Conservation (phyloP, 352 stramenopile genomes). For the Aphanomyces stellatus region DNA sequence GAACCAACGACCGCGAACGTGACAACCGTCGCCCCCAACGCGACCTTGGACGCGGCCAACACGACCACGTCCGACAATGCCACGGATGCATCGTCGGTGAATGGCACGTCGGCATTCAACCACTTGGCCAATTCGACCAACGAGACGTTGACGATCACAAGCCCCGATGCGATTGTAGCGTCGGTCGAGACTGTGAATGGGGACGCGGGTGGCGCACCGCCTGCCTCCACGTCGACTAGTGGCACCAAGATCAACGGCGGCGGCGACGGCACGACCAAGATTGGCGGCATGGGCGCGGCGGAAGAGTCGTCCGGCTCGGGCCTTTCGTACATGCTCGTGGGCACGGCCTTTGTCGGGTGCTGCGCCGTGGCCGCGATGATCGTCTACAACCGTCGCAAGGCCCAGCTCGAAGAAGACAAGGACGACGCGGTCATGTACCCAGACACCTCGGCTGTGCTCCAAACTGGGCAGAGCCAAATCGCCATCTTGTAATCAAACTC, state of each 20-base stretch:
- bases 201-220: background rate
- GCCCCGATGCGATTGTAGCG: too few species aligned
- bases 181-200: too few species aligned
- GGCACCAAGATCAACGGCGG: background rate
- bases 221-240: background rate
- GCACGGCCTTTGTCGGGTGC: background rate
- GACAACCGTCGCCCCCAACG: background rate
- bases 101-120: background rate
- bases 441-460: background rate
- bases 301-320: background rate
- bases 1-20: background rate
- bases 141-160: too few species aligned
- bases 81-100: background rate
- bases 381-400: conserved; percentile 15
- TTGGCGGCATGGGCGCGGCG: background rate
- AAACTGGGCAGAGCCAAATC: conserved; percentile 13
- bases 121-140: too few species aligned
- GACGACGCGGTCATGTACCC: background rate
- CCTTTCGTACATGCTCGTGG: conserved; percentile 1
- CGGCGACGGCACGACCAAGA: background rate
- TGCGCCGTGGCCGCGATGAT: conserved; percentile 5
- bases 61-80: background rate
- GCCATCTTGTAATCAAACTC: conserved; percentile 13
- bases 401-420: conserved; percentile 7
- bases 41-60: background rate